A percentile compares a stretch with the other conserved stretches of the same genome.
Evolutionary conservation across 768 basidiomycete genomes (phyloP).

Genomic region (Tricholoma saponaceum): DNA sequence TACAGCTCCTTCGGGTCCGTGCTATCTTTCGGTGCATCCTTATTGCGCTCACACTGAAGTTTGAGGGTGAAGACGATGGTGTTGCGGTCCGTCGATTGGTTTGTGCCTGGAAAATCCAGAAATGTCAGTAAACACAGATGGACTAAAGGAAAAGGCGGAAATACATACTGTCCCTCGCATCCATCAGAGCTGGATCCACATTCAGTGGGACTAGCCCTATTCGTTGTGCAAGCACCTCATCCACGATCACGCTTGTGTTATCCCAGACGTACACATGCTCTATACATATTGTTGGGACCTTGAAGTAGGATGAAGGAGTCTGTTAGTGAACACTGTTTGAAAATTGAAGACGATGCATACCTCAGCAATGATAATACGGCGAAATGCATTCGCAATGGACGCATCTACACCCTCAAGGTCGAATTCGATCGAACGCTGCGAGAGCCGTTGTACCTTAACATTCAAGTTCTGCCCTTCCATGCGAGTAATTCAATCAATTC

Average conservation of each 20-base stretch:
- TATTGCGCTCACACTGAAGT: conserved; percentile 59
- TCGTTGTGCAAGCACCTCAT: conserved; percentile 92
- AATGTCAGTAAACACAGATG: neutral
- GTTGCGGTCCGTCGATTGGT: conserved; percentile 79
- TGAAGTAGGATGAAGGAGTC: neutral
- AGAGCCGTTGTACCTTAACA: conserved; percentile 74
- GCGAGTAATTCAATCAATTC: neutral
- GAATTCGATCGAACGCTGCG: conserved; percentile 84
- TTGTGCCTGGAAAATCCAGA: conserved; percentile 23
- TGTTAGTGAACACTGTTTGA: neutral
- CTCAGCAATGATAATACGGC: conserved; percentile 92
- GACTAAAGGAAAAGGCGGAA: neutral
- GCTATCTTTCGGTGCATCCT: conserved; percentile 47
- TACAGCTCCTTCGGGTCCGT: conserved; percentile 64
- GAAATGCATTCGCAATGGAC: conserved; percentile 91
- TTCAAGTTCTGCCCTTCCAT: conserved; percentile 58
- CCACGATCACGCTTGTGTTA: conserved; percentile 91
- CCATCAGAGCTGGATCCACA: conserved; percentile 73
- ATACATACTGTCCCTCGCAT: conserved; percentile 42
- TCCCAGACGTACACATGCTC: conserved; percentile 92
- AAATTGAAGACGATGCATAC: conserved; percentile 36
- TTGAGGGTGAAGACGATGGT: conserved; percentile 85
- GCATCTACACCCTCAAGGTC: conserved; percentile 96
- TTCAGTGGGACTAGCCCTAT: conserved; percentile 88
- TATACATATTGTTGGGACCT: conserved; percentile 91